phyloP scores from a whole-genome alignment of 495 filamentous ascomycete genomes.

The Echria macrotheca region DNA sequence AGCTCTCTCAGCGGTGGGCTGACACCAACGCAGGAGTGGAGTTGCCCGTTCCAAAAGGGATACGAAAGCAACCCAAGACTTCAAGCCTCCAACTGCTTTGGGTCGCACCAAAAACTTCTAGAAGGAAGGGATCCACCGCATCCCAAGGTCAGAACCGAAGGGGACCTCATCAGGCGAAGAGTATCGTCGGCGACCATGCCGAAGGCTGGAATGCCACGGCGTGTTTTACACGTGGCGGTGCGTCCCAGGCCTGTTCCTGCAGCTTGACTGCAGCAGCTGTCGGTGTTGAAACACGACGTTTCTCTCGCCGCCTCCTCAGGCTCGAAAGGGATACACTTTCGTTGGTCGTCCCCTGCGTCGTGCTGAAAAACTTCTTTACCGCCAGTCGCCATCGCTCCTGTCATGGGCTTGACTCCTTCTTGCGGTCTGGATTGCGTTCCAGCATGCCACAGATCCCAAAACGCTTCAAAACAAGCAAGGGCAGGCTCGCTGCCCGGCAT shows the following conservation, averaged over 20 bases:
- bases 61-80: background rate
- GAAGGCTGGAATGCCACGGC: no score
- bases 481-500: no score
- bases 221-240: conserved; percentile 3
- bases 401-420: no score
- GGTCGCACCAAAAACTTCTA: background rate
- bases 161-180: no score
- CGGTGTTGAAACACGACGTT: conserved; percentile 3
- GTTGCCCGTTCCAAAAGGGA: background rate
- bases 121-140: background rate
- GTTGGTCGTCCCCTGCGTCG: background rate
- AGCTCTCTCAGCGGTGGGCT: no score
- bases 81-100: background rate
- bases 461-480: no score
- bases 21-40: no score
- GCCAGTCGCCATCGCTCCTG: background rate
- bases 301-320: background rate
- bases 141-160: no score
- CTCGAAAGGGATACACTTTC: background rate
- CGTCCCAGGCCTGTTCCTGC: background rate
- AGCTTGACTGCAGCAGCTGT: conserved; percentile 5
- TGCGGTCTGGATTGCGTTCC: no score
- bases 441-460: no score
- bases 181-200: no score
- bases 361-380: background rate